Conservation (phyloP, 225 moss, liverwort and hornwort species). For the Bryum argenteum region DNA sequence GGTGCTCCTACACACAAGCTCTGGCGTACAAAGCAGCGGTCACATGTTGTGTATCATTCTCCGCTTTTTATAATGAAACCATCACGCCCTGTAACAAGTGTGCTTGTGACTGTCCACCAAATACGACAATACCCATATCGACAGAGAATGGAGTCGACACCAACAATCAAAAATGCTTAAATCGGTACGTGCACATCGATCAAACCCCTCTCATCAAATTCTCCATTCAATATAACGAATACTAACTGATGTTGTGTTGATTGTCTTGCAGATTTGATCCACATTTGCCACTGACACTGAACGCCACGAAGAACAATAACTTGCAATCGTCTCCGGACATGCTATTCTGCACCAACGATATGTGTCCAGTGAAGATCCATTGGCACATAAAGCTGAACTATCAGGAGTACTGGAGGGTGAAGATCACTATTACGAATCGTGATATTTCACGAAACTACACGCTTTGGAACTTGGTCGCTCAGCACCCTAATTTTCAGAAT, state of each 20-base stretch:
- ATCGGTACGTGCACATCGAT: slow-evolving; percentile 46
- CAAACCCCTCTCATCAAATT: background rate
- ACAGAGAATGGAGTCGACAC: slow-evolving; percentile 48
- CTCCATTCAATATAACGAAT: no score
- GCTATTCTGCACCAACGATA: slow-evolving; percentile 65
- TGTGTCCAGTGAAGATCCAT: slow-evolving; percentile 66
- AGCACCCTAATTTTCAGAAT: slow-evolving; percentile 65
- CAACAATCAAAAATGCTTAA: slow-evolving; percentile 49
- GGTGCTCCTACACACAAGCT: slow-evolving; percentile 51
- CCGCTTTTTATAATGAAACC: slow-evolving; percentile 63
- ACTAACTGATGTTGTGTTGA: slow-evolving; percentile 13
- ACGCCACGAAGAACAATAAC: slow-evolving; percentile 31
- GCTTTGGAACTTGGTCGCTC: slow-evolving; percentile 58
- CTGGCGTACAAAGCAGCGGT: slow-evolving; percentile 42
- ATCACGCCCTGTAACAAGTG: slow-evolving; percentile 55
- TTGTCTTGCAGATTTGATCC: slow-evolving; percentile 42
- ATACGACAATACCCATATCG: slow-evolving; percentile 33
- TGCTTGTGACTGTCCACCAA: slow-evolving; percentile 51
- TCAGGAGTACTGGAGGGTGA: slow-evolving; percentile 67
- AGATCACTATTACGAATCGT: slow-evolving; percentile 70
- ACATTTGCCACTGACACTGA: slow-evolving; percentile 46
- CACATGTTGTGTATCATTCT: slow-evolving; percentile 68
- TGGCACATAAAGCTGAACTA: slow-evolving; percentile 76
- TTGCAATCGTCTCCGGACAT: slow-evolving; percentile 41
- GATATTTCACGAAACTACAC: slow-evolving; percentile 58